Evolutionary conservation across 1,139 yeast genomes (phyloP), one percentile per base, ranked within the genome.

Genomic region (Lodderomyces theae): DNA sequence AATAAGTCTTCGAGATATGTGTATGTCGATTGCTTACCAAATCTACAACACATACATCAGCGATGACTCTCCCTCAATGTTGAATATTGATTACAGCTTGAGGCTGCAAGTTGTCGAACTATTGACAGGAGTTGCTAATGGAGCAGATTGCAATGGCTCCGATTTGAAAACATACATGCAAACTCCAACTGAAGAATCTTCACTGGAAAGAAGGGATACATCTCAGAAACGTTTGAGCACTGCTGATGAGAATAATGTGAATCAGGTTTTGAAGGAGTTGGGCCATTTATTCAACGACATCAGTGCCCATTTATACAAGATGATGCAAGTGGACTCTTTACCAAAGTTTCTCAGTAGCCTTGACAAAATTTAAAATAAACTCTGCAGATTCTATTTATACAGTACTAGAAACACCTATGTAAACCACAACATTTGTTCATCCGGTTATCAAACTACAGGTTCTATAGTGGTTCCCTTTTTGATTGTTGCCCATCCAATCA

Each of bases 401-500:
- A 28, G 7, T 5, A 13, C 22, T 11, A 18, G 19, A 31, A 9
- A 21, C 26, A 9, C 8, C 9, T 26, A 34, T 17, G 9, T 24
- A 34, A n/a, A n/a, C n/a, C n/a, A n/a, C n/a, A n/a, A n/a, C n/a
- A n/a, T n/a, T 8, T 5, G 7, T n/a, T n/a, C n/a, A 13, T 30
- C 12, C 24, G 11, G 26, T 25, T 11, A 28, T 39, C 39, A 48
- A 34, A 72, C 69, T 57, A 69, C 60, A 42, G 94, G 92, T 61
- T 85, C 92, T 63, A 86, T 77, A 44, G 88, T 82, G 48, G 89
- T 82, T 69, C 98, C 98, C 71, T 88, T 89, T 72, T 88, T 87
- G 63, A 94, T 92, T 42, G 97, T 88, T 54, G 98, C 99, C 99
- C 99, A 94, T 57, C 99, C 99, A 72, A 94, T 94, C 66, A 94